phyloP scores from a whole-genome alignment of 2,329 filamentous ascomycete genomes.

The Davidsoniella eucalypti region DNA sequence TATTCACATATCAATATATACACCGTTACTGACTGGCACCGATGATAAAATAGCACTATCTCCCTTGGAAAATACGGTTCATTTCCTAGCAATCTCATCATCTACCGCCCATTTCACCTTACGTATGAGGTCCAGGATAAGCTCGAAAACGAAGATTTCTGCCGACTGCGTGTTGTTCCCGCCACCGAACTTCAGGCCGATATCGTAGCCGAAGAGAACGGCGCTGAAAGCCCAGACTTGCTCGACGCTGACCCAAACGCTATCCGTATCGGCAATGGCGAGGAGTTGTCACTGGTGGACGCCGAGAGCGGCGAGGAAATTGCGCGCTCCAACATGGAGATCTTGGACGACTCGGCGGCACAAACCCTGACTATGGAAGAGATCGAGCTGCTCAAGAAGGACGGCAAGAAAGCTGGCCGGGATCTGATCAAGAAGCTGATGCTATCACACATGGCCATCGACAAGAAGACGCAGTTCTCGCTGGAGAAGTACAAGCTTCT shows the following conservation, averaged over 20 bases:
- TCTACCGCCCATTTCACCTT: slow-evolving; percentile 80
- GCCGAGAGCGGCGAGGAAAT: slow-evolving; percentile 27
- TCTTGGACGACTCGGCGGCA: slow-evolving; percentile 43
- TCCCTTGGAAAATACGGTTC: slow-evolving; percentile 84
- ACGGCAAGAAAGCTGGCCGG: slow-evolving; percentile 63
- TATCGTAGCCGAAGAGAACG: slow-evolving; percentile 35
- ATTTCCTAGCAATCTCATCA: slow-evolving; percentile 75
- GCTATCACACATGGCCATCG: slow-evolving; percentile 71
- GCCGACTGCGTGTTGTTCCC: slow-evolving; percentile 60
- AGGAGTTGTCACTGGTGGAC: slow-evolving; percentile 27
- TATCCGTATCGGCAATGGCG: slow-evolving; percentile 22
- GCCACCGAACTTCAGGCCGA: slow-evolving; percentile 73
- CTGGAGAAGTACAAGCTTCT: slow-evolving; percentile 90
- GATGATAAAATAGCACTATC: slow-evolving; percentile 44
- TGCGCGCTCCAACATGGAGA: slow-evolving; percentile 40
- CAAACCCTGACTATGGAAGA: slow-evolving; percentile 66
- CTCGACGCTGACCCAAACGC: slow-evolving; percentile 28
- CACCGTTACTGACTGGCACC: slow-evolving; percentile 3
- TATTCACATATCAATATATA: slow-evolving; percentile 2
- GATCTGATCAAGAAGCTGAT: slow-evolving; percentile 89
- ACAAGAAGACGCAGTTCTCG: slow-evolving; percentile 88
- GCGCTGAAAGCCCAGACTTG: slow-evolving; percentile 28
- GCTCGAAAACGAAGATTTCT: slow-evolving; percentile 44
- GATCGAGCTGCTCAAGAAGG: slow-evolving; percentile 57
- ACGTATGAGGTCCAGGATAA: slow-evolving; percentile 80